Percentiles rank a stretch among this genome's conserved stretches.
phyloP scores from a whole-genome alignment of 163 green algal species.

The Scenedesmus sp. region DNA sequence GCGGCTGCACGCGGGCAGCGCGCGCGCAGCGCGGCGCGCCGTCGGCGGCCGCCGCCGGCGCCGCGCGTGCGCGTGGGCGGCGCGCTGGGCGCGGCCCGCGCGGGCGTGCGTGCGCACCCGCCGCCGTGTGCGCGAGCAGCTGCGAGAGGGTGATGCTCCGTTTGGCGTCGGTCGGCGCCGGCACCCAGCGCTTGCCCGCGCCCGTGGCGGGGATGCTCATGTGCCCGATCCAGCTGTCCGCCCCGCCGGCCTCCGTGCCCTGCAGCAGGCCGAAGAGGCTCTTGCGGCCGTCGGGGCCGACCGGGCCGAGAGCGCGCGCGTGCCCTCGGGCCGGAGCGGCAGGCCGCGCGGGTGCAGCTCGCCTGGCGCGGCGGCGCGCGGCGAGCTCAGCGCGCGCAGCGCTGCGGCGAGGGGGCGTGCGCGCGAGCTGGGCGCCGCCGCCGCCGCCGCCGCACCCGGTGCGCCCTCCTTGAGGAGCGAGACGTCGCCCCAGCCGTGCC shows the following conservation, averaged over 20 bases:
- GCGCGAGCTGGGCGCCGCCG: too few relatives aligned
- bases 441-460: background rate
- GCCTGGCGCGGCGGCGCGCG: too few relatives aligned
- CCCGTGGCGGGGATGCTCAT: background rate
- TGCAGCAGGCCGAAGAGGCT: slow-evolving; percentile 37
- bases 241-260: slow-evolving; percentile 30
- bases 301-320: background rate
- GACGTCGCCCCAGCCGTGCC: slow-evolving; percentile 45
- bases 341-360: background rate
- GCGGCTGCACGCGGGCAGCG: background rate
- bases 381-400: background rate
- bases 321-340: background rate
- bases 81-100: background rate
- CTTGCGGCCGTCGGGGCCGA: slow-evolving; percentile 22
- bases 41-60: background rate
- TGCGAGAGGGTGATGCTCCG: slow-evolving; percentile 29
- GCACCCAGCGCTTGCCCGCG: slow-evolving; percentile 42
- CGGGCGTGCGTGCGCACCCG: slow-evolving; percentile 23
- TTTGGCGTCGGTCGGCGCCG: slow-evolving; percentile 38
- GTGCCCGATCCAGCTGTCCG: slow-evolving; percentile 51
- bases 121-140: slow-evolving; percentile 45
- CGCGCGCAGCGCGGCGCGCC: background rate
- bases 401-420: background rate
- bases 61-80: background rate
- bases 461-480: slow-evolving; percentile 38